Base-by-base conservation (phyloP, 2,329 filamentous ascomycete genomes). In the Fusarium sp. region DNA sequence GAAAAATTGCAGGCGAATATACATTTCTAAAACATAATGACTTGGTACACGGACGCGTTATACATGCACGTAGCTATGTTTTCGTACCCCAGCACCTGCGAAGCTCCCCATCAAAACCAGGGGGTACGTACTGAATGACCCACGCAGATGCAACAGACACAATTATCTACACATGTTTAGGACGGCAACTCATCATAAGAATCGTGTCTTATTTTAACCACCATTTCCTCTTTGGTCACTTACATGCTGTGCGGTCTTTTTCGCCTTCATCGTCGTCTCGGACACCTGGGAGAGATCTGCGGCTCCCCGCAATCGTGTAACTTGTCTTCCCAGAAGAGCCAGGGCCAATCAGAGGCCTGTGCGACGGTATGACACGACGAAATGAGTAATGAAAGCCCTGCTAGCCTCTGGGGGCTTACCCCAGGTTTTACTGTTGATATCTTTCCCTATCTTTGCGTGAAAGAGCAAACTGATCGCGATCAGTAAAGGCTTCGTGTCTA, bases 341-440 rank as follows among this genome's bases (percentile, higher is more conserved):
- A 3, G 8, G 50, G 22, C 72, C 72, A 74, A 74, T 74, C 71
- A 69, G 33, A 40, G 38, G 59, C 35, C 54, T 60, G 33, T 30
- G n/a, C 35, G 35, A 69, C 30, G 17, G 25, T 40, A 66, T 78
- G 70, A 78, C 76, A 64, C 43, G 57, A 68, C 65, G 67, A 69
- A 73, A 78, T 78, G 76, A 78, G 73, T 64, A 77, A 78, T 72
- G 38, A 63, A 67, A 78, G 78, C 67, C 68, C 45, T 32, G 47
- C 47, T 35, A 30, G 37, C 37, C 66, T 66, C 57, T 66, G 32
- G 17, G 27, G 17, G 27, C 47, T 67, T 78, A 76, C 76, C 76
- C 76, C 76, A 76, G 76, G 63, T 79, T 78, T 74, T 56, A 52
- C 58, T 27, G 62, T 71, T 67, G 69, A 78, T 78, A 78, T 76